Evolutionary conservation across 768 basidiomycete species (phyloP), one percentile per base, ranked within the genome.

Genomic region (Auricularia auricula-judae): DNA sequence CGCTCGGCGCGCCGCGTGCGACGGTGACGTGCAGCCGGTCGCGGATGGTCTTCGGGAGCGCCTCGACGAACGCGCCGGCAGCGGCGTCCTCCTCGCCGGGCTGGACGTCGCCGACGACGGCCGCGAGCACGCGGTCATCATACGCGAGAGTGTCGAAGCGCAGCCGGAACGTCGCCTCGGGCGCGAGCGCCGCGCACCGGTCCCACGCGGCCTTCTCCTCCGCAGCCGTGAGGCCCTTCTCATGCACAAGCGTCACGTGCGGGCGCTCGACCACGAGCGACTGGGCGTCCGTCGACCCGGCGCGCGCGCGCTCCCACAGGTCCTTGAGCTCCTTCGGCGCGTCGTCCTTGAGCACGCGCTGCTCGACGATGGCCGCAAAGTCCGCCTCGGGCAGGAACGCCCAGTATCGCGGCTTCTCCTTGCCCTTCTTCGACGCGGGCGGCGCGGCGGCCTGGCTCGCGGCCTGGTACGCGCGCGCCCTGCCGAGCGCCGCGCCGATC

Each of bases 181-280:
- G 54, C 35, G 68, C 72, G 29, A 91, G 73, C 4, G 64, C 70
- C 18, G 68, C 70, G 70, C 89, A 91, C 10, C 74, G 72, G 16
- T 80, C 78, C 86, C 86, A 88, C 8, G 86, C 71, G 39, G 67
- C 70, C 35, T 64, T 43, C 7, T 74, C 70, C 34, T 69, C 71
- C 67, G 76, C 75, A 2, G 36, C 72, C 0, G 74, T 73, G 4
- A 80, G 74, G n/a, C 74, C 65, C 23, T 85, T 86, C 67, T 73
- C 72, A 74, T 99, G 97, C 36, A 88, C 87, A 65, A 98, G 77
- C 1, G 96, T 98, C 64, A 97, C 80, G 74, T 98, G 97, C 1
- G 95, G 93, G 3, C 81, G 75, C 47, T 73, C 68, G 16, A 82
- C 72, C 14, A 96, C 73, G 33, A 89, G 79, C 3, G 76, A 70